Evolutionary conservation across 116 monocot species (phyloP).

Genomic region (Cymodocea nodosa): DNA sequence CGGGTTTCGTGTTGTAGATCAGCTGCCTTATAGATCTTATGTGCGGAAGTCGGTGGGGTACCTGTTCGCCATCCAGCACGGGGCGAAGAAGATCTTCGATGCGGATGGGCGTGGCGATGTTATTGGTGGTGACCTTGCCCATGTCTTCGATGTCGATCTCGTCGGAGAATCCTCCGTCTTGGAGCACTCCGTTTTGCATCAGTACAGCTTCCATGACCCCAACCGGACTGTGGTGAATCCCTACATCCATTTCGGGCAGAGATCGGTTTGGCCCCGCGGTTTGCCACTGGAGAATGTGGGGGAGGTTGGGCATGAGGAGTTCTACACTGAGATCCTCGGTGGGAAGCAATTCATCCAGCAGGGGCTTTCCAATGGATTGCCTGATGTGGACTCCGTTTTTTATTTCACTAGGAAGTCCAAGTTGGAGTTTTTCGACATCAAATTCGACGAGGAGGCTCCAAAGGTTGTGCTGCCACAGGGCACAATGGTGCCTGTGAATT

Average conservation of each 20-base stretch:
- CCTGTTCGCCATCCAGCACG: conserved; percentile 88
- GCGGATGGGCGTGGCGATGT: conserved; percentile 85
- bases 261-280: conserved; percentile 88
- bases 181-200: conserved; percentile 40
- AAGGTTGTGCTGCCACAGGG: conserved; percentile 90
- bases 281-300: conserved; percentile 69
- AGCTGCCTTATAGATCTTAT: conserved; percentile 51
- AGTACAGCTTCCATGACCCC: conserved; percentile 78
- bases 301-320: conserved; percentile 58
- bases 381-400: conserved; percentile 88
- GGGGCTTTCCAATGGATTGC: conserved; percentile 85
- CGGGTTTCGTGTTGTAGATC: conserved; percentile 43
- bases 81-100: conserved; percentile 76
- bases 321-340: conserved; percentile 80
- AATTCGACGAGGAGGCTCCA: conserved; percentile 82
- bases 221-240: conserved; percentile 81
- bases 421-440: conserved; percentile 59
- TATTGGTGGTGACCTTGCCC: conserved; percentile 39
- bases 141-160: conserved; percentile 66
- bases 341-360: conserved; percentile 95
- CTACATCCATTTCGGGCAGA: conserved; percentile 90
- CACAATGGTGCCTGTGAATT: conserved; percentile 61
- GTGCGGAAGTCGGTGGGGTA: conserved; percentile 73
- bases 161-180: conserved; percentile 12
- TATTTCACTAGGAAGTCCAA: conserved; percentile 82